Conservation (phyloP, 345 rosid genomes). For the Aegle marmelos region DNA sequence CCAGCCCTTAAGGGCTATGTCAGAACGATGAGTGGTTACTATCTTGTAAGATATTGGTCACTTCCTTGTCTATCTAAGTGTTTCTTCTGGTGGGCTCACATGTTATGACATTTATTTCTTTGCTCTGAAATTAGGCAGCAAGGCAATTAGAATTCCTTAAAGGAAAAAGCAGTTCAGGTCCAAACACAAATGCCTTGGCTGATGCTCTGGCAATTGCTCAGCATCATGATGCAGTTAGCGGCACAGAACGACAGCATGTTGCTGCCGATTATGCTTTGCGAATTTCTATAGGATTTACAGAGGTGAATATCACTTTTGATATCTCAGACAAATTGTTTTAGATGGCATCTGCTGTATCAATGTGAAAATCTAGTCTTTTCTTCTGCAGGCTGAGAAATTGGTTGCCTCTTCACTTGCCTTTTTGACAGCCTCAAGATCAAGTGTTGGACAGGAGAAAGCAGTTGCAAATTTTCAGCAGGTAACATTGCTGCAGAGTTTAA, state of each 20-base stretch:
- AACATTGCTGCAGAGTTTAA: background rate
- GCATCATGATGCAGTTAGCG: constrained; percentile 99
- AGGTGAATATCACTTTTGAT: constrained; percentile 40
- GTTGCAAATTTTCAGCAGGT: constrained; percentile 1
- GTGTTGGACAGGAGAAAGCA: constrained; percentile 1
- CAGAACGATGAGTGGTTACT: constrained; percentile 77
- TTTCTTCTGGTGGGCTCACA: background rate
- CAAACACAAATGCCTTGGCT: constrained; percentile 64
- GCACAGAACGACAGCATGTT: constrained; percentile 91
- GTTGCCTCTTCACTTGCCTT: background rate
- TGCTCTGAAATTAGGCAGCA: constrained; percentile 53
- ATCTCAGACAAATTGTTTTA: background rate
- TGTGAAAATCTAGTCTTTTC: background rate
- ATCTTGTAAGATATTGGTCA: constrained; percentile 50
- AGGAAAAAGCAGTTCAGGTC: constrained; percentile 60
- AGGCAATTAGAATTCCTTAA: constrained; percentile 81
- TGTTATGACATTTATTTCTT: background rate
- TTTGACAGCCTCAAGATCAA: background rate
- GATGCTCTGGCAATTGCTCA: constrained; percentile 93
- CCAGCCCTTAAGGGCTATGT: constrained; percentile 85
- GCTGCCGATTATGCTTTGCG: constrained; percentile 95
- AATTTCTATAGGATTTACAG: constrained; percentile 72
- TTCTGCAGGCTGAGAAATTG: constrained; percentile 1
- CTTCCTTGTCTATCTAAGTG: background rate
- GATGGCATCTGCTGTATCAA: background rate